Conservation (phyloP, 2,329 filamentous ascomycete species). For the Teratosphaeria pseudoeucalypti region DNA sequence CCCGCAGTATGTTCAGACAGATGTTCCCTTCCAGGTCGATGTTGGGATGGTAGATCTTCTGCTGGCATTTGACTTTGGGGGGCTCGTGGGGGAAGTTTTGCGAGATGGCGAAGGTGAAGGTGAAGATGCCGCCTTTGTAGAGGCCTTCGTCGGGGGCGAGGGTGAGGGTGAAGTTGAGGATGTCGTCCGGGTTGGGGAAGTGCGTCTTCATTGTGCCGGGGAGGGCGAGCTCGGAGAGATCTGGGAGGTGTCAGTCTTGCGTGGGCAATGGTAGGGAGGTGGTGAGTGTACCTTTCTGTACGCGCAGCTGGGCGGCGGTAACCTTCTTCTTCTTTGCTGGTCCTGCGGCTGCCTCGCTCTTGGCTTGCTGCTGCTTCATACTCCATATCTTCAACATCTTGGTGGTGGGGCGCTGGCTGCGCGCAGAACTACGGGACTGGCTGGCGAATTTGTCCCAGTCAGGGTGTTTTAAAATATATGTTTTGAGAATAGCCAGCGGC, state of each 20-base stretch:
- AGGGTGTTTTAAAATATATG: neutral
- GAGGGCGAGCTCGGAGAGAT: conserved; percentile 71
- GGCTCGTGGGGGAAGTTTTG: conserved; percentile 95
- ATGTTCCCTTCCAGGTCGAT: conserved; percentile 97
- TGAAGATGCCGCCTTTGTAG: conserved; percentile 82
- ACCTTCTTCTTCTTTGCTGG: conserved; percentile 92
- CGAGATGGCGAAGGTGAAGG: conserved; percentile 85
- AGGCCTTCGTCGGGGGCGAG: conserved; percentile 78
- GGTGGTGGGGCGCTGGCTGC: conserved; percentile 9
- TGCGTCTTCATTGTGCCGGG: conserved; percentile 70
- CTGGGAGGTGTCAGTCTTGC: conserved; percentile 34
- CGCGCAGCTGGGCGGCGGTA: conserved; percentile 85
- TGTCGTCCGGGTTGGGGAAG: conserved; percentile 75
- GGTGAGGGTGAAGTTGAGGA: conserved; percentile 71
- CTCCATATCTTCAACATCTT: conserved; percentile 99
- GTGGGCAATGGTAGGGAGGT: neutral
- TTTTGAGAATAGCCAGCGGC: neutral
- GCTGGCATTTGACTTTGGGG: conserved; percentile 89
- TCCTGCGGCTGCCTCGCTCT: conserved; percentile 73
- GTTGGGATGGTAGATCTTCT: conserved; percentile 99
- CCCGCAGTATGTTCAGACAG: conserved; percentile 89
- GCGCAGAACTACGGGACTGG: neutral
- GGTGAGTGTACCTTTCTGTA: conserved; percentile 69
- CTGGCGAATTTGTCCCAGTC: neutral
- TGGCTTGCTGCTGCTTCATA: conserved; percentile 91